Evolutionary conservation across 192 early-diverging fungal genomes (phyloP).

Genomic region (Podila epigama): DNA sequence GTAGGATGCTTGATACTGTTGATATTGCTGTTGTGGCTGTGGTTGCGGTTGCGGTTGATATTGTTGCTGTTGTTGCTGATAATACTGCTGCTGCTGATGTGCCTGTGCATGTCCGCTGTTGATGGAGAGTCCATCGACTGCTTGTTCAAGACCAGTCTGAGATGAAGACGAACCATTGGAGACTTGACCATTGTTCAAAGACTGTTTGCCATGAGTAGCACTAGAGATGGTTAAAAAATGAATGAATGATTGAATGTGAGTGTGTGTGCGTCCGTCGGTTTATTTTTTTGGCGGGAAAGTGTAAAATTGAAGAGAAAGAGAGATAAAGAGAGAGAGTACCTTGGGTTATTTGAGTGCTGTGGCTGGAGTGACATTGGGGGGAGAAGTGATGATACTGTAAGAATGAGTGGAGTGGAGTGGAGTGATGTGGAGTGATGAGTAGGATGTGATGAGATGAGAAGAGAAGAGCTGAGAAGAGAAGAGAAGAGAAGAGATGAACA

Average conservation of each 20-base stretch:
- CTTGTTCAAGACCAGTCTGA: not conserved
- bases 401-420: no score
- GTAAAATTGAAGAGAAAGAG: not conserved
- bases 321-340: not conserved
- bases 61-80: not conserved
- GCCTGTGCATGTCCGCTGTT: not conserved
- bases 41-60: not conserved
- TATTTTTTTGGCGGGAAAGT: not conserved
- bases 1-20: not conserved
- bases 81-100: not conserved
- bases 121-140: not conserved
- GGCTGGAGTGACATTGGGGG: no score
- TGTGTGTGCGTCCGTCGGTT: not conserved
- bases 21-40: not conserved
- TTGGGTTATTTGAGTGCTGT: no score
- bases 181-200: no score
- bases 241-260: not conserved
- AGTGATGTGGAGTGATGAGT: no score
- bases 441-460: no score
- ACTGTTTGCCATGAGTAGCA: no score
- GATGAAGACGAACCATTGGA: not conserved
- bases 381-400: not conserved
- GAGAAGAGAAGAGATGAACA: no score
- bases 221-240: not conserved
- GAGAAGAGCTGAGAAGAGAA: no score